Evolutionary conservation across 805 yeast genomes (phyloP).

Genomic region (Cyberlindnera maritima): DNA sequence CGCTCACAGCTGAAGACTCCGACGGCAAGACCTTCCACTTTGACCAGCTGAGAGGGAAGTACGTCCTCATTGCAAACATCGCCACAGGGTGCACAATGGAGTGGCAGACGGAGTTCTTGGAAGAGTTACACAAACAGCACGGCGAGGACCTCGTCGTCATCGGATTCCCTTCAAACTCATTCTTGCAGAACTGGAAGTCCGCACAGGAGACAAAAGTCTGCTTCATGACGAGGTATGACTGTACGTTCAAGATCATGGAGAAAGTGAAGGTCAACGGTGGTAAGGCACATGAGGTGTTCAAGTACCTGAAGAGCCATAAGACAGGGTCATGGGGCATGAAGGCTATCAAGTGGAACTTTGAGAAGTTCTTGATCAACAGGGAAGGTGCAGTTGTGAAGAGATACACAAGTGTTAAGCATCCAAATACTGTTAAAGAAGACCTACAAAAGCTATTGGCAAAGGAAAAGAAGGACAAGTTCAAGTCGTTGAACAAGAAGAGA

Average conservation of each 20-base stretch:
- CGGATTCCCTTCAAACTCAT: conserved; percentile 92
- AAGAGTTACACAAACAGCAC: conserved; percentile 63
- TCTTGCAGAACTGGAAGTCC: conserved; percentile 69
- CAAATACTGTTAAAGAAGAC: conserved; percentile 5
- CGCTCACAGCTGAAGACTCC: conserved; percentile 56
- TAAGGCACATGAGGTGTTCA: conserved; percentile 64
- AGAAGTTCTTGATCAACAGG: conserved; percentile 58
- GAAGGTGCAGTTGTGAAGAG: conserved; percentile 58
- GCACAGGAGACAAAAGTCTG: conserved; percentile 67
- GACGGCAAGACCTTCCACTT: conserved; percentile 59
- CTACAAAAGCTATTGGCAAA: conserved; percentile 2
- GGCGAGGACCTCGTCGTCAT: conserved; percentile 63
- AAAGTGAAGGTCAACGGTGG: conserved; percentile 80
- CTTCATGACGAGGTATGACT: conserved; percentile 73
- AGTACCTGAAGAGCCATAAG: conserved; percentile 63
- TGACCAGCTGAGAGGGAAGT: conserved; percentile 66
- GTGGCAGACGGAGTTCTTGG: conserved; percentile 73
- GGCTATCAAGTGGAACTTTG: conserved; percentile 72
- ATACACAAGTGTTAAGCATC: conserved; percentile 33
- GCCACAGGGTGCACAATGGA: conserved; percentile 84
- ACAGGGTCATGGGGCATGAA: conserved; percentile 55
- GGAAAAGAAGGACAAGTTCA: background rate
- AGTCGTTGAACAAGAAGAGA: background rate
- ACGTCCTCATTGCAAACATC: conserved; percentile 79
- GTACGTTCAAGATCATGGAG: conserved; percentile 72